Evolutionary conservation across 2,329 filamentous ascomycete genomes (phyloP), one percentile per base, ranked within the genome.

Genomic region (Aspergillus thermomutatus): DNA sequence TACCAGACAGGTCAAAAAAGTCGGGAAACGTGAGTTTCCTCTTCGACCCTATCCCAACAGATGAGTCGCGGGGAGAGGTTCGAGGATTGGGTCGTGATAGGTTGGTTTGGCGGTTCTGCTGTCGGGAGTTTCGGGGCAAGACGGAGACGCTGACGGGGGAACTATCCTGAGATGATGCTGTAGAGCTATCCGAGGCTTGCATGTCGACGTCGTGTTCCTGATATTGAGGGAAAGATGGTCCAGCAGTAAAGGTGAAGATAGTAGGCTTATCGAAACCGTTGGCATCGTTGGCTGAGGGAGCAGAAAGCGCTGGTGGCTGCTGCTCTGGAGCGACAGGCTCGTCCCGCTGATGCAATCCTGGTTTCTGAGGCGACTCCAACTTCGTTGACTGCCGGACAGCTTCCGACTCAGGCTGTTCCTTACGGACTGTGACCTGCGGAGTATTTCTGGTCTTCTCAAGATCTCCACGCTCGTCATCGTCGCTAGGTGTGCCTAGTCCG

Each of bases 1-100:
- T 62, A 49, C 73, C 77, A 1, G 78, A 79, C 21, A 81, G 62
- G 60, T 81, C 79, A 58, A 81, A 81, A 61, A 80, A 80, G 48
- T 81, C 79, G 3, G 73, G 74, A 49, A 80, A 75, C 19, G 74
- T 71, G 50, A 76, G 68, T 65, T 79, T 80, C 56, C 79, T 71
- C 68, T 81, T 81, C 7, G 77, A 77, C 5, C 79, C 78, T 6
- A 79, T 58, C 4, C 67, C 71, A 9, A 73, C 64, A 1, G 73
- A 71, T 4, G 76, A 61, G 41, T 77, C 72, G 56, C 76, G 70
- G 34, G 69, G 69, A 1, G 75, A 66, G 51, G 71, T 63, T 55
- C 77, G 73, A 50, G 69, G 57, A 37, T 66, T 73, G 34, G 74
- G 64, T 40, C 77, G 73, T 47, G 68, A 64, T n/a, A 67, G 59